phyloP scores from a whole-genome alignment of 208 protist genomes.

The Leptomonas seymouri region DNA sequence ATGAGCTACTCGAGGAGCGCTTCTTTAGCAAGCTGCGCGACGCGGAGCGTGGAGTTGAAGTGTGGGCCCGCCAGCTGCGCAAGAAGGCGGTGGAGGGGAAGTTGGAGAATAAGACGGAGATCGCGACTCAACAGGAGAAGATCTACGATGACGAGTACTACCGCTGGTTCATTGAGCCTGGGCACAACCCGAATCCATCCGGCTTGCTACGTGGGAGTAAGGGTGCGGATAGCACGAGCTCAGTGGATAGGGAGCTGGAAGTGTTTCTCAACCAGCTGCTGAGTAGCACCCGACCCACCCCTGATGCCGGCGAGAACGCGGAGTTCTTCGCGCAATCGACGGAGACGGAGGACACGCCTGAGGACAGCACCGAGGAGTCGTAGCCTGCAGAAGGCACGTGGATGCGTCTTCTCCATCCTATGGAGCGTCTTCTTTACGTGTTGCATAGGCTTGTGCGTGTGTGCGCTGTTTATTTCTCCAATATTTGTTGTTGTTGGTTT shows the following conservation, averaged over 20 bases:
- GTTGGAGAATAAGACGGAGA: slow-evolving; percentile 74
- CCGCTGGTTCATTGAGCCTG: slow-evolving; percentile 92
- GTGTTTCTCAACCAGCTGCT: slow-evolving; percentile 56
- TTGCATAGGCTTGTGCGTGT: no score
- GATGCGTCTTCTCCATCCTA: no score
- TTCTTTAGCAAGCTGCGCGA: slow-evolving; percentile 62
- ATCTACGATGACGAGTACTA: slow-evolving; percentile 95
- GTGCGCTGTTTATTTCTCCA: no score
- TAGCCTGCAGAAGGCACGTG: neutral
- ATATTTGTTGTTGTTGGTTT: neutral
- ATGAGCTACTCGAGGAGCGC: slow-evolving; percentile 73
- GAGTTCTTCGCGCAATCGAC: slow-evolving; percentile 5
- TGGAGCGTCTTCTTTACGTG: no score
- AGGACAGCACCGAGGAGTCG: slow-evolving; percentile 14
- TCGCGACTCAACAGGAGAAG: slow-evolving; percentile 90
- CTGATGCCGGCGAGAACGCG: slow-evolving; percentile 14
- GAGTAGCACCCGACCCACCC: slow-evolving; percentile 15
- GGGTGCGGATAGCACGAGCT: slow-evolving; percentile 11
- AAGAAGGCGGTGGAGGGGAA: slow-evolving; percentile 63
- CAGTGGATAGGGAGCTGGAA: slow-evolving; percentile 66
- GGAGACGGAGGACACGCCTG: slow-evolving; percentile 1
- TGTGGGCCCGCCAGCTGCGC: slow-evolving; percentile 79
- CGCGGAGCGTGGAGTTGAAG: slow-evolving; percentile 68
- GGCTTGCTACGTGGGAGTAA: slow-evolving; percentile 63
- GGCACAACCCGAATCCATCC: slow-evolving; percentile 87